Evolutionary conservation across 1,139 yeast genomes (phyloP).

Genomic region (Scheffersomyces insectosa): DNA sequence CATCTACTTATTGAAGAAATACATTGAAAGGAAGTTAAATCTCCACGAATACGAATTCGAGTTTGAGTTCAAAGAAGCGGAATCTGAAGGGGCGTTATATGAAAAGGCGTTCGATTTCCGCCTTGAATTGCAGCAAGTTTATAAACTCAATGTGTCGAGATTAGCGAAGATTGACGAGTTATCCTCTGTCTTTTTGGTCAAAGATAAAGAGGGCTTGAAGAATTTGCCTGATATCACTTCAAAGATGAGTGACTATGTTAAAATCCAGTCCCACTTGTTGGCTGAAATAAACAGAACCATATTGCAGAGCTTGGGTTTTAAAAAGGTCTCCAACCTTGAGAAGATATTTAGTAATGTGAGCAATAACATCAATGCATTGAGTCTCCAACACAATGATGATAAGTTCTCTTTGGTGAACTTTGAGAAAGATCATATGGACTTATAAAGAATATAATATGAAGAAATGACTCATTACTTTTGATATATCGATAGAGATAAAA

Average conservation of each 20-base stretch:
- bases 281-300: constrained; percentile 31
- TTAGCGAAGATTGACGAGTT: constrained; percentile 22
- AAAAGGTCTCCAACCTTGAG: constrained; percentile 33
- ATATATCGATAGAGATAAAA: not conserved
- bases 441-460: constrained; percentile 11
- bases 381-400: constrained; percentile 32
- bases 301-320: constrained; percentile 27
- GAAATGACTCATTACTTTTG: too few species aligned
- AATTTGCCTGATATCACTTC: constrained; percentile 24
- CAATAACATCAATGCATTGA: constrained; percentile 32
- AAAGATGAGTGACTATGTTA: constrained; percentile 22
- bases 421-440: constrained; percentile 38
- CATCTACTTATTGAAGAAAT: constrained; percentile 28
- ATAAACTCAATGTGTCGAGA: constrained; percentile 11
- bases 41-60: constrained; percentile 17
- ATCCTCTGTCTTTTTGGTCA: constrained; percentile 31
- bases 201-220: constrained; percentile 19
- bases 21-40: constrained; percentile 20
- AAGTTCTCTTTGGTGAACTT: constrained; percentile 40
- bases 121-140: constrained; percentile 12
- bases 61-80: constrained; percentile 9
- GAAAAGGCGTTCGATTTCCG: constrained; percentile 11
- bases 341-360: constrained; percentile 33
- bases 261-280: constrained; percentile 19
- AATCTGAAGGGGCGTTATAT: constrained; percentile 10